Evolutionary conservation across 2,329 filamentous ascomycete genomes (phyloP), one percentile per base, ranked within the genome.

Genomic region (Colletotrichum magnum): DNA sequence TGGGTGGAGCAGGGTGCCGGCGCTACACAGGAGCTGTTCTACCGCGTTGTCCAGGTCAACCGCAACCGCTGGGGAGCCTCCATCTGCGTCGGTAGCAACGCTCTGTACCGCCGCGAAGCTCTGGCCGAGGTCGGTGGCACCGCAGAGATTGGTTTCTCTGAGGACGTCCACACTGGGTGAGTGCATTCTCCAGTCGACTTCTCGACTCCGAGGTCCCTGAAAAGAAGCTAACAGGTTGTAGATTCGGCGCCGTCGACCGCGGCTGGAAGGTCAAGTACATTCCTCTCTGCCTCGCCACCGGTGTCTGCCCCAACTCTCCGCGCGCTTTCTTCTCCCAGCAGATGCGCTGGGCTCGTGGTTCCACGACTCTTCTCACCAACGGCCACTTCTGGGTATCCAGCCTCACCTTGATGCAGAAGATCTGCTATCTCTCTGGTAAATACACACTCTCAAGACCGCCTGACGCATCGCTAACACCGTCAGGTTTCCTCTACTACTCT

Each of bases 1-100:
- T 83, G 81, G 81, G 80, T 82, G 5, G 81, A 83, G 74, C 81
- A 83, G 73, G 81, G 81, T 13, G 81, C 81, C 1, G 81, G 81
- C 6, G 79, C 79, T 0, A 80, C 80, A 2, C 81, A 83, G 68
- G 81, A 83, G 67, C 73, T 82, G 36, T 82, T 82, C 73, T 83
- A 82, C 68, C 81, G 81, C 13, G 80, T 83, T 5, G 80, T 83
- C 6, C 79, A 83, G 73, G 77, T 80, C 41, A 82, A 82, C 48
- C 75, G 81, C 12, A 79, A 83, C 59, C 73, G 74, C 26, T 83
- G 80, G 78, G 80, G 80, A 1, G 81, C 81, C 3, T 79, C 79
- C 1, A 82, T 83, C 28, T 83, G 81, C 26, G 81, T 82, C 7
- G 81, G 81, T 3, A 82, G 79, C 65, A 82, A 83, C 69, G 81